Percentiles rank a stretch among this genome's conserved stretches.
phyloP scores from a whole-genome alignment of 208 protist genomes.

The Acanthamoeba culbertsoni region DNA sequence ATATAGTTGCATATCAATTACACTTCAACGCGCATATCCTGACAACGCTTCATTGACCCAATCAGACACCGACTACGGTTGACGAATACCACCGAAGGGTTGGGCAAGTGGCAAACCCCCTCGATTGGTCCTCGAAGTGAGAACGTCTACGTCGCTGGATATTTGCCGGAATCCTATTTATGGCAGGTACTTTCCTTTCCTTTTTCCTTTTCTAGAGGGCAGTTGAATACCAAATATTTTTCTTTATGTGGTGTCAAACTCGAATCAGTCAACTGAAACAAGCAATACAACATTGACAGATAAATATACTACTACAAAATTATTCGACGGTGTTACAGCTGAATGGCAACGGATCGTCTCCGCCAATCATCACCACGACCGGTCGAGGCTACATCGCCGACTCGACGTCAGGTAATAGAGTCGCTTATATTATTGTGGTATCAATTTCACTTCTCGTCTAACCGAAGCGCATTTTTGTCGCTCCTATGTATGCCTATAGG shows the following conservation, averaged over 20 bases:
- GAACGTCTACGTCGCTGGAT: neutral
- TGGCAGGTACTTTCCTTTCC: neutral
- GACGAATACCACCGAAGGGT: neutral
- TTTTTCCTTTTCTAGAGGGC: neutral
- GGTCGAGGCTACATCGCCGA: neutral
- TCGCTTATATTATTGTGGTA: neutral
- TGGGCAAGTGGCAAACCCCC: neutral
- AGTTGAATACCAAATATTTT: no score
- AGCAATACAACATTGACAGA: neutral
- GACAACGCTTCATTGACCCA: neutral
- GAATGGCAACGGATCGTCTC: neutral
- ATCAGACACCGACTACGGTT: neutral
- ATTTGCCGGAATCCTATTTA: neutral
- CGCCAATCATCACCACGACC: neutral
- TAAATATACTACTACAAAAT: neutral
- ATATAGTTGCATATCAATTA: neutral
- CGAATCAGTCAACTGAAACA: neutral
- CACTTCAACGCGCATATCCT: neutral
- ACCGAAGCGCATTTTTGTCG: neutral
- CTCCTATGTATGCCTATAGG: neutral
- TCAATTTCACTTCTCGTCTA: neutral
- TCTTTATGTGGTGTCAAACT: neutral
- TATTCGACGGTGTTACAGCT: neutral
- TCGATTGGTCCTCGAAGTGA: neutral
- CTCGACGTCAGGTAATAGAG: neutral